phyloP scores from a whole-genome alignment of 2,329 filamentous ascomycete species.

The Verruconis gallopava region DNA sequence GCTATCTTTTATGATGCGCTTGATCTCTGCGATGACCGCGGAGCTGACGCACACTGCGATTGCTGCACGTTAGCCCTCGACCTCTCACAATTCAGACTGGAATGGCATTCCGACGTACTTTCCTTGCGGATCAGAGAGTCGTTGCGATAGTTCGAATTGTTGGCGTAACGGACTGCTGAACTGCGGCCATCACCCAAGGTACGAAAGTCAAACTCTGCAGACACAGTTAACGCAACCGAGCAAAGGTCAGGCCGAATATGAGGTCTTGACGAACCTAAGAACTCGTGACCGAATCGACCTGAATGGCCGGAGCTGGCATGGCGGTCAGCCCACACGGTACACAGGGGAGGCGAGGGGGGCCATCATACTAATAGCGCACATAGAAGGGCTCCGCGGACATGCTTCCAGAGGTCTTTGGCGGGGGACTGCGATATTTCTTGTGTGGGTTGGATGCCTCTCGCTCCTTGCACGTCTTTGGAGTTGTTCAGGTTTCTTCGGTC shows the following conservation, averaged over 20 bases:
- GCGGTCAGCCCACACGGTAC: conserved; percentile 24
- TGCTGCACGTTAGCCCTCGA: too few relatives aligned
- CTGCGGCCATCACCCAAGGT: conserved; percentile 86
- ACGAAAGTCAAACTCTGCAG: conserved; percentile 84
- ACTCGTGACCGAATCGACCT: conserved; percentile 95
- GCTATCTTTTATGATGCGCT: conserved; percentile 90
- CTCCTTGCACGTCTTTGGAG: not conserved
- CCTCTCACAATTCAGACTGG: too few relatives aligned
- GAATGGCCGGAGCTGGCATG: conserved; percentile 78
- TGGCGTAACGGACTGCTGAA: conserved; percentile 89
- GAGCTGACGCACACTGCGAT: conserved; percentile 91
- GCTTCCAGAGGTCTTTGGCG: too few relatives aligned
- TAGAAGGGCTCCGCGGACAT: conserved; percentile 65
- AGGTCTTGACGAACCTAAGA: conserved; percentile 52
- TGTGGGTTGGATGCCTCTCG: too few relatives aligned
- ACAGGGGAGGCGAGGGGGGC: conserved; percentile 21
- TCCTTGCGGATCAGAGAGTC: conserved; percentile 98
- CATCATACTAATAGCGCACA: conserved; percentile 84
- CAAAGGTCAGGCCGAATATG: not conserved
- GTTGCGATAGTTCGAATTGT: conserved; percentile 99
- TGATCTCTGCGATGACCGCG: conserved; percentile 82
- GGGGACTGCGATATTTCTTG: too few relatives aligned
- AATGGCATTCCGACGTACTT: conserved; percentile 62
- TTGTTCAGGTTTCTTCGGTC: not conserved
- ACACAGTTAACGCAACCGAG: conserved; percentile 15